phyloP scores from a whole-genome alignment of 805 yeast genomes.

The Metschnikowia dekortorum region DNA sequence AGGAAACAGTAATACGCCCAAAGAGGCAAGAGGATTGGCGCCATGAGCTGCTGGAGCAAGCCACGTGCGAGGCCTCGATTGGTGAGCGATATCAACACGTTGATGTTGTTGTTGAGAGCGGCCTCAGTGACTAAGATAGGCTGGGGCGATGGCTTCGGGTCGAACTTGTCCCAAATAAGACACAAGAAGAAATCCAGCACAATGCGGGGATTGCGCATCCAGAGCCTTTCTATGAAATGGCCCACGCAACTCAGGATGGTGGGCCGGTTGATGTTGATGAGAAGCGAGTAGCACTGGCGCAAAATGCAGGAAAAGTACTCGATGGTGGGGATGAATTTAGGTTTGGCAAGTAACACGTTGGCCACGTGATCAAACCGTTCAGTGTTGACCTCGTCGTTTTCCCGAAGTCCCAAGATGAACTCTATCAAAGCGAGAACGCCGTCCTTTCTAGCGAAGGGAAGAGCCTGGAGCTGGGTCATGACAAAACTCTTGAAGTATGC shows the following conservation, averaged over 20 bases:
- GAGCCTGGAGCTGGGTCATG: slow-evolving; percentile 44
- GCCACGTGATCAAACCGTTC: slow-evolving; percentile 64
- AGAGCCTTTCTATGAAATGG: slow-evolving; percentile 50
- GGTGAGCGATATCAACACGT: slow-evolving; percentile 60
- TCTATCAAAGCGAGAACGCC: slow-evolving; percentile 78
- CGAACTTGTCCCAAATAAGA: slow-evolving; percentile 43
- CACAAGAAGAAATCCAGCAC: slow-evolving; percentile 56
- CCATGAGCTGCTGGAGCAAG: slow-evolving; percentile 21
- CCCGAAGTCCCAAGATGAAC: slow-evolving; percentile 71
- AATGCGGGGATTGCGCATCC: slow-evolving; percentile 45
- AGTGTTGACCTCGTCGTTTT: slow-evolving; percentile 62
- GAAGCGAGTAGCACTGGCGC: slow-evolving; percentile 54
- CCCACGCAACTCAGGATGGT: slow-evolving; percentile 52
- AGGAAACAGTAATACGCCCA: slow-evolving; percentile 47
- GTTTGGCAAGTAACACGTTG: slow-evolving; percentile 61
- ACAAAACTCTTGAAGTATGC: slow-evolving; percentile 45
- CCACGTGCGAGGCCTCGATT: slow-evolving; percentile 33
- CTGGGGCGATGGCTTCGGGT: slow-evolving; percentile 24
- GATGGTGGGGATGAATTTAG: slow-evolving; percentile 42
- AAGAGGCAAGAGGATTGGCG: slow-evolving; percentile 29
- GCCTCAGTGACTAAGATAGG: slow-evolving; percentile 40
- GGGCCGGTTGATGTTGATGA: slow-evolving; percentile 60
- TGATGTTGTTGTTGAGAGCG: slow-evolving; percentile 56
- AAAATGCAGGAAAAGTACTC: slow-evolving; percentile 60
- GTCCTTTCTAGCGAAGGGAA: slow-evolving; percentile 53